These are phyloP conservation scores for Calonectria naviculata DNA, from an alignment of 2,329 filamentous ascomycete genomes.

Conservation along the genomic window DNA sequence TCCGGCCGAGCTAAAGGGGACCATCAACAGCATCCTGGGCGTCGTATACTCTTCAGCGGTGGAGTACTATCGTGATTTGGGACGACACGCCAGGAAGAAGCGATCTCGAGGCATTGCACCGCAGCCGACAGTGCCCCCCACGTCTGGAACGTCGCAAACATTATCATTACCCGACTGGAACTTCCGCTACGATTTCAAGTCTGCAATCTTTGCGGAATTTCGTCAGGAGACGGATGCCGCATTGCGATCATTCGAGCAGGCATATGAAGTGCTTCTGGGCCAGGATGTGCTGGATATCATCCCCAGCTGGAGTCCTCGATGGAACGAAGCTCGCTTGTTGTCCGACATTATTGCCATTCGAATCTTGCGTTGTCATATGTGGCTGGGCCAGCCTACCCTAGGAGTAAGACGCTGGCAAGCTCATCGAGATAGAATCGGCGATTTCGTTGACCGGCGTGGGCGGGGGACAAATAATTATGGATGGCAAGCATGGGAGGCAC, in stretches of 20 bases:
- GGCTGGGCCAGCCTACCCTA: slow-evolving; percentile 80
- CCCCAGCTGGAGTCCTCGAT: slow-evolving; percentile 88
- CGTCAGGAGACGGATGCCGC: slow-evolving; percentile 92
- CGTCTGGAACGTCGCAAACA: slow-evolving; percentile 84
- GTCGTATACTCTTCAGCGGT: slow-evolving; percentile 79
- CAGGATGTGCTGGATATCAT: slow-evolving; percentile 89
- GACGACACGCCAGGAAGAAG: slow-evolving; percentile 92
- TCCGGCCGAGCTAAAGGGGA: slow-evolving; percentile 76
- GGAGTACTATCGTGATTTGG: slow-evolving; percentile 94
- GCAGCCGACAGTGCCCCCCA: slow-evolving; percentile 84
- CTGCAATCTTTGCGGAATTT: slow-evolving; percentile 91
- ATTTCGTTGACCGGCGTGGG: slow-evolving; percentile 84
- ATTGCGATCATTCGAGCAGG: slow-evolving; percentile 85
- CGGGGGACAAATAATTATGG: slow-evolving; percentile 90
- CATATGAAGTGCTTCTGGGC: slow-evolving; percentile 85
- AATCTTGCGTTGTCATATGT: slow-evolving; percentile 83
- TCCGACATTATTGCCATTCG: slow-evolving; percentile 86
- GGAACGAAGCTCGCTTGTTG: slow-evolving; percentile 91
- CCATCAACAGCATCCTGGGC: slow-evolving; percentile 78
- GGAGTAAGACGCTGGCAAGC: slow-evolving; percentile 84
- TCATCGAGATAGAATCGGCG: slow-evolving; percentile 79
- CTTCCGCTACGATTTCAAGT: slow-evolving; percentile 94
- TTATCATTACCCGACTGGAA: slow-evolving; percentile 91
- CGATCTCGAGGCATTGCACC: slow-evolving; percentile 82
- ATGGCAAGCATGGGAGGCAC: slow-evolving; percentile 93